Conservation (phyloP, 73 alveolate species). For the Tetrahymena thermophila region DNA sequence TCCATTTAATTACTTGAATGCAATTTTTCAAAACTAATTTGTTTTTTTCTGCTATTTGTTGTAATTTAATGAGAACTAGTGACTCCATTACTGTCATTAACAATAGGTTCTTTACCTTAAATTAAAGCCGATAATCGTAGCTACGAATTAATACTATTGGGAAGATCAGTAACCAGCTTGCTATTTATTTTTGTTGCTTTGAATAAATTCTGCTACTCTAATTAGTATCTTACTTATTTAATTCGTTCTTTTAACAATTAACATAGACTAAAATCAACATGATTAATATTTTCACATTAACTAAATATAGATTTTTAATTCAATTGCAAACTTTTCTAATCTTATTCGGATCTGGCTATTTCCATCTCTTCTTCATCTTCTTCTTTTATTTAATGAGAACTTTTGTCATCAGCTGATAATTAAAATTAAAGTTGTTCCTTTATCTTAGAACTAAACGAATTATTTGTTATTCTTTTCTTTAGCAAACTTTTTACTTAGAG, state of each 20-base stretch:
- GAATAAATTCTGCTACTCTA: neutral
- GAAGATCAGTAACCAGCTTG: neutral
- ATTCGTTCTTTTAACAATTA: neutral
- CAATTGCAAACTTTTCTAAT: neutral
- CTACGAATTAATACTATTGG: neutral
- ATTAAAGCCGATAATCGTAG: neutral
- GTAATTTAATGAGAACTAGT: neutral
- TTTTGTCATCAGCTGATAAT: neutral
- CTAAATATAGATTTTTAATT: neutral
- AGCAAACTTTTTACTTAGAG: neutral
- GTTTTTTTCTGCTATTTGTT: neutral
- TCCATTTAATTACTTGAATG: neutral
- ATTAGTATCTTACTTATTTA: neutral
- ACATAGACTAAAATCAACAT: neutral
- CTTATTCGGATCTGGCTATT: neutral
- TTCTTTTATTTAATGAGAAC: neutral
- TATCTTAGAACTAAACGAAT: neutral
- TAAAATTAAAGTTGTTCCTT: neutral
- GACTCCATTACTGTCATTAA: neutral
- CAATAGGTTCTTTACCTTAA: neutral
- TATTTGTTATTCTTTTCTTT: neutral
- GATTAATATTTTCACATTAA: neutral
- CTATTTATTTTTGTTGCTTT: neutral
- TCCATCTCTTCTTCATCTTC: neutral
- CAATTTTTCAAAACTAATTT: neutral